Conservation (phyloP, 2,329 filamentous ascomycete species). For the Tolypocladium sp. region DNA sequence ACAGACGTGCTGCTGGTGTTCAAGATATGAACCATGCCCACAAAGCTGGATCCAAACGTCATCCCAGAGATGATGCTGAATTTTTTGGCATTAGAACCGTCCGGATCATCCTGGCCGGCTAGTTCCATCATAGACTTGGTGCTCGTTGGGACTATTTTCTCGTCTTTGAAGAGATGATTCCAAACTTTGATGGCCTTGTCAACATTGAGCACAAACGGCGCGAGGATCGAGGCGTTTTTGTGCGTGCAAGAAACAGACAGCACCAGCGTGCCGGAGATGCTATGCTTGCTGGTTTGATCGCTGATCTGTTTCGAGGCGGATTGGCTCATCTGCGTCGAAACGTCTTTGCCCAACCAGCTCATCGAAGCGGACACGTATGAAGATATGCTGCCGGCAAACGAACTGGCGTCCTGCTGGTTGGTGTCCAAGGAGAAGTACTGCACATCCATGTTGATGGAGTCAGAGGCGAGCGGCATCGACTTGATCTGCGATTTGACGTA, state of each 20-base stretch:
- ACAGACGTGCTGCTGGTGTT: neutral
- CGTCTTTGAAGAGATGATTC: neutral
- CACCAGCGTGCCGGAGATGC: neutral
- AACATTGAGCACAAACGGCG: neutral
- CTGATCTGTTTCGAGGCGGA: neutral
- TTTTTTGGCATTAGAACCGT: neutral
- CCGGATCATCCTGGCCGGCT: neutral
- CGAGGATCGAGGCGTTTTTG: neutral
- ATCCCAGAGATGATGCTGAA: neutral
- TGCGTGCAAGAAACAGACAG: neutral
- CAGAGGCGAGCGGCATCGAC: neutral
- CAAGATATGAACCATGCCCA: neutral
- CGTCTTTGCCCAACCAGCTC: neutral
- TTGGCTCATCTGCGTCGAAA: neutral
- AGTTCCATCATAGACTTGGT: neutral
- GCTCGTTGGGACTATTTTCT: neutral
- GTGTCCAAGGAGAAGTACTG: neutral
- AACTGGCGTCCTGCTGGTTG: neutral
- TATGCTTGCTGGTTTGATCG: neutral
- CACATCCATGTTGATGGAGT: neutral
- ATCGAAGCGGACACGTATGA: neutral
- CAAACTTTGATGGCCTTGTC: neutral
- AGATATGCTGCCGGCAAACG: neutral
- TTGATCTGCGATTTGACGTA: neutral
- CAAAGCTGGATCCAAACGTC: neutral